Evolutionary conservation across 2,329 filamentous ascomycete genomes (phyloP).

Genomic region (Aspergillaceae sp.): DNA sequence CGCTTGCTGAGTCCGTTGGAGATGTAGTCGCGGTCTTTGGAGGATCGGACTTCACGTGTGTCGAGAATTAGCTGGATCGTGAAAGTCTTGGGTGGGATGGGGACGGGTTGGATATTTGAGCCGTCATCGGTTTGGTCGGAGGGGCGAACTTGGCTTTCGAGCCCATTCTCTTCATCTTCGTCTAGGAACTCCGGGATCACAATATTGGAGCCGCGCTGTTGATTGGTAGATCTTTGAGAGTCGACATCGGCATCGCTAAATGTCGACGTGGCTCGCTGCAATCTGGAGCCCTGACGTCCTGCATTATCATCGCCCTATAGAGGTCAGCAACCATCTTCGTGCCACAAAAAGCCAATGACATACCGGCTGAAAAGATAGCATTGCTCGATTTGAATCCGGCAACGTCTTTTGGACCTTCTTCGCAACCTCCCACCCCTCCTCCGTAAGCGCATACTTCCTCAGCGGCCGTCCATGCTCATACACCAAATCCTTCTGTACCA

Average conservation of each 20-base stretch:
- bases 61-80: slow-evolving; percentile 66
- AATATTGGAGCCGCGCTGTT: neutral
- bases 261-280: neutral
- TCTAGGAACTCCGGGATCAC: neutral
- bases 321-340: neutral
- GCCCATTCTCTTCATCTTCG: slow-evolving; percentile 2
- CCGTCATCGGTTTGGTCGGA: slow-evolving; percentile 6
- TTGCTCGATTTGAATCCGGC: slow-evolving; percentile 14
- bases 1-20: slow-evolving; percentile 60
- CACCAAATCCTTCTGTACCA: slow-evolving; percentile 64
- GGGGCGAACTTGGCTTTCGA: slow-evolving; percentile 1
- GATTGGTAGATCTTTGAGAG: neutral
- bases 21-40: slow-evolving; percentile 68
- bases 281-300: neutral
- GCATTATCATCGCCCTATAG: neutral
- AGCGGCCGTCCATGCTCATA: slow-evolving; percentile 61
- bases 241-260: neutral
- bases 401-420: slow-evolving; percentile 52
- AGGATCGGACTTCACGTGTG: slow-evolving; percentile 63
- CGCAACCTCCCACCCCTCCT: slow-evolving; percentile 70
- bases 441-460: slow-evolving; percentile 61
- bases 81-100: slow-evolving; percentile 57
- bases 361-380: slow-evolving; percentile 5
- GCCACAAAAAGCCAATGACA: no score
- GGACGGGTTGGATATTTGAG: slow-evolving; percentile 48